Conservation (phyloP, 305 asterid species). For the Fraxinus greggii region DNA sequence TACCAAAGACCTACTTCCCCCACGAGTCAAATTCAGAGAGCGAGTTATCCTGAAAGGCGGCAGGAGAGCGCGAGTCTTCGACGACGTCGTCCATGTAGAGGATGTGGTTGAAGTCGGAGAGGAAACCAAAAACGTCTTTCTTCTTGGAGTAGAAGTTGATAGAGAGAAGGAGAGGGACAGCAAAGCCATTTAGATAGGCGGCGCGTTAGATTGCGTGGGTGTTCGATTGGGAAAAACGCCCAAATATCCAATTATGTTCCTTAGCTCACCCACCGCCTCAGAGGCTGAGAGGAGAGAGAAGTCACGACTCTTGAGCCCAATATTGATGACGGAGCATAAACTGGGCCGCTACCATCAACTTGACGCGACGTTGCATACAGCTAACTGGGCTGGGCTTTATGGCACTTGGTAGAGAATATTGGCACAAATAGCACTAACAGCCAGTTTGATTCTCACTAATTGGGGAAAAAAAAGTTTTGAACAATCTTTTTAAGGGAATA, state of each 20-base stretch:
- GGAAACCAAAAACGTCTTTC: constrained; percentile 12
- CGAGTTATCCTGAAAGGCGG: constrained; percentile 14
- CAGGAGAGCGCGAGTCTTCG: constrained; percentile 18
- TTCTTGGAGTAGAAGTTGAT: constrained; percentile 26
- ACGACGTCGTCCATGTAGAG: constrained; percentile 17
- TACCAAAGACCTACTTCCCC: constrained; percentile 44
- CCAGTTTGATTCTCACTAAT: too few species aligned
- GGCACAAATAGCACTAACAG: neutral
- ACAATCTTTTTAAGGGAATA: too few species aligned
- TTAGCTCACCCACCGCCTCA: neutral
- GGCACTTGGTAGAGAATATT: neutral
- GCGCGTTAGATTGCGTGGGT: constrained; percentile 27
- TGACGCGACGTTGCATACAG: neutral
- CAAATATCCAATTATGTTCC: neutral
- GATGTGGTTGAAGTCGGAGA: constrained; percentile 31
- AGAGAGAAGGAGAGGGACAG: constrained; percentile 30
- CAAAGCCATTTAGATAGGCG: constrained; percentile 44
- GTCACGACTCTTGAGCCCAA: neutral
- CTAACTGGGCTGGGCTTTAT: neutral
- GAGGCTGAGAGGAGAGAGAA: neutral
- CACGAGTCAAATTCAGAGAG: constrained; percentile 18
- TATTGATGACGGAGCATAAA: neutral
- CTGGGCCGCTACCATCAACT: neutral
- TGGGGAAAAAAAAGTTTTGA: too few species aligned
- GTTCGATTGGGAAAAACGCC: neutral